Percentiles rank a stretch among this genome's conserved stretches.
Evolutionary conservation across 768 basidiomycete species (phyloP).

Genomic region (Scleroderma bovista): DNA sequence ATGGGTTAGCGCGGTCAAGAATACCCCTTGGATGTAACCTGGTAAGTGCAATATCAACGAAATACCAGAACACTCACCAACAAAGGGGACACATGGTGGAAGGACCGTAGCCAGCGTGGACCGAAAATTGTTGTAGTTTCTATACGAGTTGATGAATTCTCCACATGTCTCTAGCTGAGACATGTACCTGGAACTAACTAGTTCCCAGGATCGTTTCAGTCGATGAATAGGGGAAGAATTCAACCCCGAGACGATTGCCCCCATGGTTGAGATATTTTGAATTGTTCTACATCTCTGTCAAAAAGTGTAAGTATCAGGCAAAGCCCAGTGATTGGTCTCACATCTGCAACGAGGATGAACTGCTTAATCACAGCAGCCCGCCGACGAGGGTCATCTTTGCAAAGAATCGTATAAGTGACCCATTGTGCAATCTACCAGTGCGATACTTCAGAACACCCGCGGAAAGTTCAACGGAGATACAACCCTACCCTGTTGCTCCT

Average conservation of each 20-base stretch:
- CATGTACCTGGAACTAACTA: constrained; percentile 44
- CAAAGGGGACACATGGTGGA: constrained; percentile 67
- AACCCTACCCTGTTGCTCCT: constrained; percentile 47
- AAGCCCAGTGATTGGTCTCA: constrained; percentile 26
- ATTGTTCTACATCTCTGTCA: constrained; percentile 52
- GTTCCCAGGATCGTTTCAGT: constrained; percentile 61
- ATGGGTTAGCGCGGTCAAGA: constrained; percentile 53
- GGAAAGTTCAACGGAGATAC: neutral
- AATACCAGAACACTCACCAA: constrained; percentile 39
- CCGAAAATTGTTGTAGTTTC: constrained; percentile 64
- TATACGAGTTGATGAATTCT: constrained; percentile 55
- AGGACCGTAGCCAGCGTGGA: constrained; percentile 46
- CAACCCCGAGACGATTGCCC: constrained; percentile 61
- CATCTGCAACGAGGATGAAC: constrained; percentile 62
- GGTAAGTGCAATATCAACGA: neutral
- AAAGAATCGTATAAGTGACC: constrained; percentile 55
- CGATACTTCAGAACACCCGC: neutral
- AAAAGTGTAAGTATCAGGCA: constrained; percentile 2
- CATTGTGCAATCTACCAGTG: constrained; percentile 49
- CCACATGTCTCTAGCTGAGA: constrained; percentile 48
- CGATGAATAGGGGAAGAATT: constrained; percentile 62
- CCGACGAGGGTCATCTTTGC: constrained; percentile 51
- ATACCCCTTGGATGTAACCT: constrained; percentile 39
- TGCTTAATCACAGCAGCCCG: constrained; percentile 59
- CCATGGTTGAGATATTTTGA: constrained; percentile 66